Evolutionary conservation across 2,329 filamentous ascomycete species (phyloP), one percentile per base, ranked within the genome.

Genomic region (Xylaria polymorpha): DNA sequence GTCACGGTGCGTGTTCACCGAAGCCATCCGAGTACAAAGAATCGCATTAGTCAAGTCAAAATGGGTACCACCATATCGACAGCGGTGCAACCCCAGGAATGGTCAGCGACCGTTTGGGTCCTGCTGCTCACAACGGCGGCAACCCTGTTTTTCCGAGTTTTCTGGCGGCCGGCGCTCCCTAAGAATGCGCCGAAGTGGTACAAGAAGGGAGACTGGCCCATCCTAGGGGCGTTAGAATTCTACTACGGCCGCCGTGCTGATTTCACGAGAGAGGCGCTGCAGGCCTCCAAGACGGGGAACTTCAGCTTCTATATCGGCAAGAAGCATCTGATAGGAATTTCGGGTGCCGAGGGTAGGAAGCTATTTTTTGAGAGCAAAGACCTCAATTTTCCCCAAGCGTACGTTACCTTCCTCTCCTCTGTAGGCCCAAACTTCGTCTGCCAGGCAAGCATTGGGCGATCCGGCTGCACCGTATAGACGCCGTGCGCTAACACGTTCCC

Each of bases 221-320:
- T 85, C 18, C 67, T 84, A 1, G 84, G 84, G 1, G 74, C 82
- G 0, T 61, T 81, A 37, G 75, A 76, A 0, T 86, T 84, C 76
- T 85, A 83, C 77, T 71, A 72, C 29, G 82, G 81, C 1, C 63
- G 74, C 20, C 79, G 84, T 64, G 80, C 79, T 78, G 81, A 83
- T 61, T 86, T 82, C 76, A 82, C 77, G 70, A 73, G 74, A 20
- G 66, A 79, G 5, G 78, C 77, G 1, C 61, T 76, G 18, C 71
- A 71, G 4, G 71, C 74, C 12, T 79, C 81, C 0, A 67, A 75
- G 14, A 82, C 80, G 0, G 84, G 84, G 7, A 84, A 83, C 62
- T 86, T 86, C 73, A 83, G 81, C 70, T 87, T 86, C 74, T 83
- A 83, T 68, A 78, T 83, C 3, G 85, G 85, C 4, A 79, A 81